Evolutionary conservation across 352 stramenopile species (phyloP), one percentile per base, ranked within the genome.

Genomic region (Thraustotheca clavata): DNA sequence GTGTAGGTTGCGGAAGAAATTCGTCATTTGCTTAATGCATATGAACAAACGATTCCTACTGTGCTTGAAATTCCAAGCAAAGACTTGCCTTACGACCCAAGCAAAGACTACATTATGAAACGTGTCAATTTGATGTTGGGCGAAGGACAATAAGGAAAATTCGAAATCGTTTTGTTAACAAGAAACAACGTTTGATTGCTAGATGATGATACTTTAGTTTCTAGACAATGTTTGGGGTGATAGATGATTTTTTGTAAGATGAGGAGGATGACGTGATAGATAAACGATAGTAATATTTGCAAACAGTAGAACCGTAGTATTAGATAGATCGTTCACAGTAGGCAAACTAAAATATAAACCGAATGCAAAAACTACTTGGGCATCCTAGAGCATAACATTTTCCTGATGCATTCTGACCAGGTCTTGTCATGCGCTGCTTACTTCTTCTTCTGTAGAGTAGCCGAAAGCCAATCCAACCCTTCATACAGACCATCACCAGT

Each of bases 61-160:
- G 86, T 99, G 60, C 80, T 99, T 57, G 96, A 99, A 75, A 99
- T 99, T 69, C 96, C 95, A 43, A 97, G 86, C 73, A 99, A 99
- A 67, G 88, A 96, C 70, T 78, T 75, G 55, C 89, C 87, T 48
- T 99, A 99, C 72, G 95, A 99, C 75, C 94, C 96, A 22, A 74
- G 95, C 65, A 97, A 99, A 85, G 96, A 99, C 83, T 98, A 98
- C 76, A 99, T 99, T 76, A 98, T 99, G 95, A 96, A 98, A 83
- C 85, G 95, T 63, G 94, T 99, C 38, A 95, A 89, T 70, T 73
- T 94, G 52, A 93, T 97, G 84, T 86, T 97, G 9, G 89, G 89
- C 63, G 84, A 89, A 69, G 71, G 73, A n/a, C 41, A 62, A 34
- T 66, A 63, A 65, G 31, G 11, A 9, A 31, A 43, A 20, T 43